phyloP scores from a whole-genome alignment of 768 basidiomycete species.

The Tylopilus subfusipes region DNA sequence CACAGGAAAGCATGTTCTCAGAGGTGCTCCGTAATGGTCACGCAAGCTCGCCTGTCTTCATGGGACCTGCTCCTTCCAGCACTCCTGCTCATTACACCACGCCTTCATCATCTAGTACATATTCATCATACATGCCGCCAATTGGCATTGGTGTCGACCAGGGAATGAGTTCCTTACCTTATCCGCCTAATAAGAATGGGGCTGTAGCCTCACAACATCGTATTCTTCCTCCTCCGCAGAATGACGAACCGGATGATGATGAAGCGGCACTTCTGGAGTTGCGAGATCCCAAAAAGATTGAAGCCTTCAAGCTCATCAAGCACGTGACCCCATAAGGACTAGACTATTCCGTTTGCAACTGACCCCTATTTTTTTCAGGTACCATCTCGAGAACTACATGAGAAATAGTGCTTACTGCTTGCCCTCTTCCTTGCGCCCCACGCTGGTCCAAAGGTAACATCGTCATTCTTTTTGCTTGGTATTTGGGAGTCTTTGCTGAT shows the following conservation, averaged over 20 bases:
- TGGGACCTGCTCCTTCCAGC: constrained; percentile 42
- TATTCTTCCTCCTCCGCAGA: constrained; percentile 24
- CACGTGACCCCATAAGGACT: constrained; percentile 32
- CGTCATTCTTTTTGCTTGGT: background rate
- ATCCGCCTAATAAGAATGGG: constrained; percentile 36
- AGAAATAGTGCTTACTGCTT: constrained; percentile 83
- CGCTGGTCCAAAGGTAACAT: constrained; percentile 75
- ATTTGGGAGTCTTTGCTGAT: background rate
- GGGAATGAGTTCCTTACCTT: constrained; percentile 49
- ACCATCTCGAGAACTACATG: constrained; percentile 89
- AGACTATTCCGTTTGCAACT: background rate
- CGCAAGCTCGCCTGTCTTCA: constrained; percentile 60
- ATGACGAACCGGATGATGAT: constrained; percentile 50
- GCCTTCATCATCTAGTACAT: constrained; percentile 31
- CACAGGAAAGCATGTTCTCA: constrained; percentile 54
- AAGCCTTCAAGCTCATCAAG: constrained; percentile 83
- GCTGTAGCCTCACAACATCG: constrained; percentile 24
- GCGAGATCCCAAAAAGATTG: constrained; percentile 64
- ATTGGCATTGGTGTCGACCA: constrained; percentile 59
- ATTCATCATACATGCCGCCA: constrained; percentile 49
- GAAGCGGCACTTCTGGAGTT: constrained; percentile 38
- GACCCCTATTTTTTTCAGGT: constrained; percentile 41
- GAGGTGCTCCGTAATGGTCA: constrained; percentile 54
- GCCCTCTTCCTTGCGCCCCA: constrained; percentile 83
- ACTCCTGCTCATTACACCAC: constrained; percentile 44